These are phyloP conservation scores for Cladosporium halotolerans DNA, from an alignment of 2,329 filamentous ascomycete species.

Conservation along the genomic window DNA sequence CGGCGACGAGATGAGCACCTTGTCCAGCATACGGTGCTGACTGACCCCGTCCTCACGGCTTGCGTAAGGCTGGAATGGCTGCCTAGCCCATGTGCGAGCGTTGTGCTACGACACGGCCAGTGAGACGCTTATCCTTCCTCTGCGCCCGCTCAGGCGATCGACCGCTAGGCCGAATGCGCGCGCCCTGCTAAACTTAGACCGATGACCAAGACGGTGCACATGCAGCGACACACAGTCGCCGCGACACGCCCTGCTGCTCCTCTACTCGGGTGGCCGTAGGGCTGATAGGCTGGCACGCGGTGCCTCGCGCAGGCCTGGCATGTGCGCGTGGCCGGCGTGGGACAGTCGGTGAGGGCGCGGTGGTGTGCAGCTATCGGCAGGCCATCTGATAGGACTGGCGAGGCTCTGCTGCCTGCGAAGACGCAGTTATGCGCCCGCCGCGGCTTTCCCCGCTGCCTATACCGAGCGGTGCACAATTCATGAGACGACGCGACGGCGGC, in stretches of 20 bases:
- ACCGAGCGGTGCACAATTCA: no score
- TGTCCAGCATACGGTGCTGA: conserved; percentile 9
- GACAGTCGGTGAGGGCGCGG: conserved; percentile 5
- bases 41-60: not conserved
- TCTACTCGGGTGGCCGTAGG: conserved; percentile 3
- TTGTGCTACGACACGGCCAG: conserved; percentile 6
- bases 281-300: conserved; percentile 2
- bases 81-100: conserved; percentile 6
- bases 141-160: not conserved
- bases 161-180: conserved; percentile 7
- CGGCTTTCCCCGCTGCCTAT: no score
- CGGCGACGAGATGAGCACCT: conserved; percentile 8
- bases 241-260: conserved; percentile 1
- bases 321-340: conserved; percentile 3
- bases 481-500: no score
- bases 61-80: conserved; percentile 5
- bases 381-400: conserved; percentile 4
- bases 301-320: conserved; percentile 1
- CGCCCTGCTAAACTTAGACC: conserved; percentile 8
- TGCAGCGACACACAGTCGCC: not conserved
- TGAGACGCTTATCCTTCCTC: conserved; percentile 7
- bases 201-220: conserved; percentile 11
- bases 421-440: not conserved
- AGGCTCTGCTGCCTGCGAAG: not conserved
- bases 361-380: not conserved